phyloP scores from a whole-genome alignment of 495 filamentous ascomycete species.

The Xylaria castorea region DNA sequence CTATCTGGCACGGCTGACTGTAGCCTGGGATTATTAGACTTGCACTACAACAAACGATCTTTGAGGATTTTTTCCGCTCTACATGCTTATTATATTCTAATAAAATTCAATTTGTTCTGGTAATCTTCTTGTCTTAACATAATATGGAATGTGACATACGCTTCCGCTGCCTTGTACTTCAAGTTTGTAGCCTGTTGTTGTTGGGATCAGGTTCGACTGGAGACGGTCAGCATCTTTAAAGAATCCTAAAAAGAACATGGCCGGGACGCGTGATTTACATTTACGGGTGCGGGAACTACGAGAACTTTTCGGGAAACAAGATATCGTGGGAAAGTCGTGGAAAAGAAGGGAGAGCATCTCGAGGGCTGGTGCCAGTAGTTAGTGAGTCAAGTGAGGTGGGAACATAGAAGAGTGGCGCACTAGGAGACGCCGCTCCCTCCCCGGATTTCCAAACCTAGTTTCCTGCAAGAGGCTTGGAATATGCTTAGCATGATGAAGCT shows the following conservation, averaged over 20 bases:
- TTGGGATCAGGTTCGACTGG: constrained; percentile 31
- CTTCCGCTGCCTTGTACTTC: background rate
- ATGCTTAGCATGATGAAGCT: background rate
- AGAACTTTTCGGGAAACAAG: background rate
- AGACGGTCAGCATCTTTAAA: constrained; percentile 11
- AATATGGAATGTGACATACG: background rate
- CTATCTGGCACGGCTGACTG: too few species aligned
- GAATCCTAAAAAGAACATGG: background rate
- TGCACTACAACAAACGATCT: background rate
- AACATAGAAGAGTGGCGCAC: background rate
- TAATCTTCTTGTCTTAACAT: background rate
- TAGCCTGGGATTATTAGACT: background rate
- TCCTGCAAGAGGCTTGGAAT: background rate
- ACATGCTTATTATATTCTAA: background rate
- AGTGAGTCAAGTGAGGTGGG: constrained; percentile 27
- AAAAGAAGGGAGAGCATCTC: constrained; percentile 9
- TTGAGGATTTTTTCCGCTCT: background rate
- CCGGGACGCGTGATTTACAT: background rate
- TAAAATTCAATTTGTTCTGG: background rate
- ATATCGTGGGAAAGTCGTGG: background rate
- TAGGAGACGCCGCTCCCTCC: background rate
- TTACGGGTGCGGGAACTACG: background rate
- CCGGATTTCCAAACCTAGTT: background rate
- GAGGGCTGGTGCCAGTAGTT: constrained; percentile 21
- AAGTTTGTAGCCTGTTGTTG: background rate